Percentiles rank a stretch among this genome's conserved stretches.
Conservation (phyloP, 2,329 filamentous ascomycete genomes). For the Cladosporium oxysporum region DNA sequence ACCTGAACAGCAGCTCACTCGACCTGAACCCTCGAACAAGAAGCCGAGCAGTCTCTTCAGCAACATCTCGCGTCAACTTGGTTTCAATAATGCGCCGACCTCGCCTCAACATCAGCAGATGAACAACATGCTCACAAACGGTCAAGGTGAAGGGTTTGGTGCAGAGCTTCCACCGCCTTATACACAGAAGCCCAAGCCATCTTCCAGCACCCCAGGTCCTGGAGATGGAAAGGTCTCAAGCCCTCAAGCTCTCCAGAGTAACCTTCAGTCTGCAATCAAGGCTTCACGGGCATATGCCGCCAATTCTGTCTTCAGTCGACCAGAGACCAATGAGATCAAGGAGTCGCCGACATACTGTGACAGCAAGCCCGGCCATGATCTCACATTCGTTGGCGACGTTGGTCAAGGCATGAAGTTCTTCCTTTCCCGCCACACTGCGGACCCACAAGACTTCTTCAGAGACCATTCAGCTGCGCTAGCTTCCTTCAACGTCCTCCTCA, state of each 20-base stretch:
- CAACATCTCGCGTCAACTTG: constrained; percentile 66
- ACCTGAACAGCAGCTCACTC: constrained; percentile 39
- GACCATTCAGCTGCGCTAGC: constrained; percentile 65
- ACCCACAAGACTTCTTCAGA: constrained; percentile 60
- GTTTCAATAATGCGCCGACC: constrained; percentile 55
- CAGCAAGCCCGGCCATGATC: constrained; percentile 69
- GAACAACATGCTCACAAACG: constrained; percentile 34
- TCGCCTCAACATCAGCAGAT: constrained; percentile 26
- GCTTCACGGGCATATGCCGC: constrained; percentile 77
- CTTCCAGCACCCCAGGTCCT: constrained; percentile 23
- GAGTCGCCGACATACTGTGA: constrained; percentile 86
- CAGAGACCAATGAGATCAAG: constrained; percentile 70
- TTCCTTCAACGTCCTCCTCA: constrained; percentile 67
- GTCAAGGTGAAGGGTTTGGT: constrained; percentile 2
- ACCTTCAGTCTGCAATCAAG: constrained; percentile 75
- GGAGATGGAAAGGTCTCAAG: constrained; percentile 37
- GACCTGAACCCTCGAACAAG: constrained; percentile 31
- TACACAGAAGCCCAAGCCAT: constrained; percentile 29
- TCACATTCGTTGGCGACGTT: constrained; percentile 69
- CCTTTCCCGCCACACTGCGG: constrained; percentile 57
- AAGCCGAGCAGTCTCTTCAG: constrained; percentile 65
- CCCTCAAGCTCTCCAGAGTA: constrained; percentile 60
- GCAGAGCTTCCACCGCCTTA: constrained; percentile 38
- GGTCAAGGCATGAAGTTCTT: constrained; percentile 75
- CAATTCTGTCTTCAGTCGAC: constrained; percentile 69